A percentile compares a stretch with the other conserved stretches of the same genome.
Conservation (phyloP, 2,329 filamentous ascomycete genomes). For the Xylariaceae sp. region DNA sequence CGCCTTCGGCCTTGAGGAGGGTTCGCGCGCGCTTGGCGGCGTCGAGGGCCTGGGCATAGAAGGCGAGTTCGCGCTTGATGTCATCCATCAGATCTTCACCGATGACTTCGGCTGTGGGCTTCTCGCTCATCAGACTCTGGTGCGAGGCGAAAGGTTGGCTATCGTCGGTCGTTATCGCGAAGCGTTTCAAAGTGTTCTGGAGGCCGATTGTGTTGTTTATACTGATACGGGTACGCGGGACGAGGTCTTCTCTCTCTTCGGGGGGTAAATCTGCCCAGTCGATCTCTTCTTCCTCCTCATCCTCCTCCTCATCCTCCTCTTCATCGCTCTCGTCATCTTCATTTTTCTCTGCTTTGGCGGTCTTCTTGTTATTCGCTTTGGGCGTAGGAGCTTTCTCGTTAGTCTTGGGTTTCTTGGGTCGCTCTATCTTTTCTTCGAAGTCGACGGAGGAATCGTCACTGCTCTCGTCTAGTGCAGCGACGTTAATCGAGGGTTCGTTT, state of each 20-base stretch:
- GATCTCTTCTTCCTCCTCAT: slow-evolving; percentile 77
- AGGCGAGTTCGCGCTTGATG: slow-evolving; percentile 82
- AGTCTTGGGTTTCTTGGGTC: slow-evolving; percentile 38
- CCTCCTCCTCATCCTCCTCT: slow-evolving; percentile 54
- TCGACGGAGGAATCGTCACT: slow-evolving; percentile 68
- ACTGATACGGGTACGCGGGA: slow-evolving; percentile 41
- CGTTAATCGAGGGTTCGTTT: slow-evolving; percentile 34
- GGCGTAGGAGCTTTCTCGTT: slow-evolving; percentile 31
- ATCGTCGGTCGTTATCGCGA: slow-evolving; percentile 60
- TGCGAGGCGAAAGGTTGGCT: slow-evolving; percentile 75
- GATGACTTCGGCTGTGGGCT: slow-evolving; percentile 61
- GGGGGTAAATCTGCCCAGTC: slow-evolving; percentile 73
- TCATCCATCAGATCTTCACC: slow-evolving; percentile 81
- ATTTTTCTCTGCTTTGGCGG: slow-evolving; percentile 31
- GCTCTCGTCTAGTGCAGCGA: slow-evolving; percentile 54
- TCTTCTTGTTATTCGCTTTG: slow-evolving; percentile 32
- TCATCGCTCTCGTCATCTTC: slow-evolving; percentile 45
- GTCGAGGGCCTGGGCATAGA: slow-evolving; percentile 83
- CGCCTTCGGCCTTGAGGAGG: slow-evolving; percentile 73
- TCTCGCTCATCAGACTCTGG: slow-evolving; percentile 59
- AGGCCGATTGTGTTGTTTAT: slow-evolving; percentile 96
- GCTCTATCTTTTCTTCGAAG: slow-evolving; percentile 65
- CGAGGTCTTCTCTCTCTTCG: slow-evolving; percentile 56
- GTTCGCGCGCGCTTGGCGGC: slow-evolving; percentile 68
- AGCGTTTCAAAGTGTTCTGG: slow-evolving; percentile 70